Evolutionary conservation across 164 flowering plant genomes (phyloP).

Genomic region (Echeveria elegans): DNA sequence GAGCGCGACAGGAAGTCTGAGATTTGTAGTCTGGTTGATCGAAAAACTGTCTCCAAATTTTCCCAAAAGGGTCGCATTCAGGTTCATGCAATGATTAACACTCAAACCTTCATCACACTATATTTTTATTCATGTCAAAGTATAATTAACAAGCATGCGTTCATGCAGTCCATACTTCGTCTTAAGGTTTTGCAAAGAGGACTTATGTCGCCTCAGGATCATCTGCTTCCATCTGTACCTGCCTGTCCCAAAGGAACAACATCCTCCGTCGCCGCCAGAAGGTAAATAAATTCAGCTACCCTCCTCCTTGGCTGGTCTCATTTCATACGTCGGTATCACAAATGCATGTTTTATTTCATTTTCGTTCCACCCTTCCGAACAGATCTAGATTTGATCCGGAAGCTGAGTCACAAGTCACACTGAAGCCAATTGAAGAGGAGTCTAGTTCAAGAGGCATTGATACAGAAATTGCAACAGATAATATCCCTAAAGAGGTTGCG

Average conservation of each 20-base stretch:
- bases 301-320: neutral
- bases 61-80: conserved; percentile 70
- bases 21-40: conserved; percentile 35
- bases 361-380: neutral
- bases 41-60: conserved; percentile 53
- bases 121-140: neutral
- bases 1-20: conserved; percentile 54
- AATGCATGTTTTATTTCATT: neutral
- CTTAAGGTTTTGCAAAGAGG: conserved; percentile 40
- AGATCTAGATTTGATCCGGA: conserved; percentile 2
- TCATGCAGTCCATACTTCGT: conserved; percentile 51
- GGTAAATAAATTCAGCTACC: neutral
- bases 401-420: neutral
- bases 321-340: neutral
- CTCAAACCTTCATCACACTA: neutral
- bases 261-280: neutral
- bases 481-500: neutral
- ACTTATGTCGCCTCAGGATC: conserved; percentile 16
- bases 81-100: conserved; percentile 23
- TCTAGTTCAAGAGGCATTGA: neutral
- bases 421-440: neutral
- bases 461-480: neutral
- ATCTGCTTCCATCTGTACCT: conserved; percentile 18
- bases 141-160: neutral
- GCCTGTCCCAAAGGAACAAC: conserved; percentile 19